phyloP scores from a whole-genome alignment of 345 rosid genomes.

The Combretum micranthum region DNA sequence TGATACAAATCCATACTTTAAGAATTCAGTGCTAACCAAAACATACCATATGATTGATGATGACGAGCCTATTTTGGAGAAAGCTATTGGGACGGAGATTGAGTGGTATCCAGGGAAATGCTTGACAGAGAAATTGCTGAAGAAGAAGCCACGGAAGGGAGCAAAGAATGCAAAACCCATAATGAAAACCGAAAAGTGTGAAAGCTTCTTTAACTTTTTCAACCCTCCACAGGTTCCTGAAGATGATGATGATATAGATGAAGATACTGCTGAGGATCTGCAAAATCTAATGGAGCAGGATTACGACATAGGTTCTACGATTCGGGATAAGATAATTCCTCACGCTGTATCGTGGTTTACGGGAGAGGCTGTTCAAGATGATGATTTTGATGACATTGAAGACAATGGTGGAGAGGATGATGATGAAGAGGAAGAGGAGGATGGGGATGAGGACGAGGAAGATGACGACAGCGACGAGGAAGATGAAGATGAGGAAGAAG shows the following conservation, averaged over 20 bases:
- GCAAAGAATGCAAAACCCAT: constrained; percentile 83
- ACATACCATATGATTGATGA: constrained; percentile 24
- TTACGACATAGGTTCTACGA: constrained; percentile 55
- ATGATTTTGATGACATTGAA: too few relatives aligned
- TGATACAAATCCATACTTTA: constrained; percentile 22
- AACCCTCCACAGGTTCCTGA: constrained; percentile 94
- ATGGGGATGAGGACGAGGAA: too few relatives aligned
- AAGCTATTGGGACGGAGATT: constrained; percentile 94
- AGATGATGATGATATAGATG: constrained; percentile 84
- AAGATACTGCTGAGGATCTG: constrained; percentile 90
- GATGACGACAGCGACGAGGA: too few relatives aligned
- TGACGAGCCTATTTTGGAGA: constrained; percentile 47
- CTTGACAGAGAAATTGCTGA: constrained; percentile 82
- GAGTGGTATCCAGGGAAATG: constrained; percentile 95
- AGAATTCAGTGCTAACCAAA: constrained; percentile 21
- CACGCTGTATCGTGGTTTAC: constrained; percentile 17
- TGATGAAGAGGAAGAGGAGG: too few relatives aligned
- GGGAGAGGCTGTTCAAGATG: constrained; percentile 4
- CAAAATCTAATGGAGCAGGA: constrained; percentile 96
- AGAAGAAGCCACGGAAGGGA: constrained; percentile 96
- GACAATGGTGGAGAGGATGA: too few relatives aligned
- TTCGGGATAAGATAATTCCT: constrained; percentile 13
- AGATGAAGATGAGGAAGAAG: too few relatives aligned
- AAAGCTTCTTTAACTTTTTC: constrained; percentile 94
- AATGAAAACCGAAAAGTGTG: constrained; percentile 83